phyloP scores from a whole-genome alignment of 2,329 filamentous ascomycete species.

The Sclerotinia subarctica region DNA sequence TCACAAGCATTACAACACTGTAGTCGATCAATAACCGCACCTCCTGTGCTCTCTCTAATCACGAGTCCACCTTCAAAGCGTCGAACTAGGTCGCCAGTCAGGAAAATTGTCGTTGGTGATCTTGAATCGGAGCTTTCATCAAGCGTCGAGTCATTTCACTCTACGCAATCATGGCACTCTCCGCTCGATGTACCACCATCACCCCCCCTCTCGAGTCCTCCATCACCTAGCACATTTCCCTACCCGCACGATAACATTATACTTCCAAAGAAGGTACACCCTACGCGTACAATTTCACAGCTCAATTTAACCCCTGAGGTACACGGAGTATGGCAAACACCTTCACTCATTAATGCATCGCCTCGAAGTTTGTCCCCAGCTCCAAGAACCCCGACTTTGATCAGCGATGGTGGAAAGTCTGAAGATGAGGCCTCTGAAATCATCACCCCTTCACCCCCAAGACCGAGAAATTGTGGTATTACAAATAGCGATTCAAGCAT shows the following conservation, averaged over 20 bases:
- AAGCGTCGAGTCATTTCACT: slow-evolving; percentile 54
- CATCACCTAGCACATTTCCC: slow-evolving; percentile 42
- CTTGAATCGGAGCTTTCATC: slow-evolving; percentile 44
- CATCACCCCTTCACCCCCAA: slow-evolving; percentile 36
- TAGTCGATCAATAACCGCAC: slow-evolving; percentile 40
- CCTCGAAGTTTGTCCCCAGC: slow-evolving; percentile 27
- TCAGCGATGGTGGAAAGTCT: slow-evolving; percentile 43
- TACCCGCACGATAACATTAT: slow-evolving; percentile 44
- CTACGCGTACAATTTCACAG: slow-evolving; percentile 39
- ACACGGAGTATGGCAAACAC: slow-evolving; percentile 30
- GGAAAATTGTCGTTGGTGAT: slow-evolving; percentile 29
- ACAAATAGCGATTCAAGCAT: slow-evolving; percentile 50
- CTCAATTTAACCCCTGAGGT: slow-evolving; percentile 34
- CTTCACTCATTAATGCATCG: slow-evolving; percentile 18
- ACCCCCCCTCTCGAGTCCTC: slow-evolving; percentile 45
- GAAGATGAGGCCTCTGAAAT: slow-evolving; percentile 40
- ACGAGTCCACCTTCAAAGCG: slow-evolving; percentile 44
- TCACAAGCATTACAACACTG: slow-evolving; percentile 37
- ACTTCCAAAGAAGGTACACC: slow-evolving; percentile 38
- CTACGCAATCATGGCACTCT: slow-evolving; percentile 51
- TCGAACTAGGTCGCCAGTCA: slow-evolving; percentile 30
- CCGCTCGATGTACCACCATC: slow-evolving; percentile 43
- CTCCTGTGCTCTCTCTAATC: slow-evolving; percentile 44
- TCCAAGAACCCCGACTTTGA: slow-evolving; percentile 46
- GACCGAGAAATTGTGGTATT: slow-evolving; percentile 53